phyloP scores from a whole-genome alignment of 2,329 filamentous ascomycete species.

The Daldinia sp. region DNA sequence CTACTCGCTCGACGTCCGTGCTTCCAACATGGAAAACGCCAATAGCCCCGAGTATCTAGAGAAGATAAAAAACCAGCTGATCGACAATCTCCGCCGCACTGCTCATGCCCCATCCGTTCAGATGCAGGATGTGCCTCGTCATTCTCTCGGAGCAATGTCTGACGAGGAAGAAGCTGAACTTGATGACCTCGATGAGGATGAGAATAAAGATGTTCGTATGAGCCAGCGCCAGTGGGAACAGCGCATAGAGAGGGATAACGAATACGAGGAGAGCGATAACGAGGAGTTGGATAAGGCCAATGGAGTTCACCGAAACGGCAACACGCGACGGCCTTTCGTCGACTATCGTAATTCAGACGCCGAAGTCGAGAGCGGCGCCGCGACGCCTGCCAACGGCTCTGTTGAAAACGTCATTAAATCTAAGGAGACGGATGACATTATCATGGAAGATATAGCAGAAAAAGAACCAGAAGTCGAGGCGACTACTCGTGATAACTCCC shows the following conservation, averaged over 20 bases:
- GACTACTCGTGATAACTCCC: conserved; percentile 53
- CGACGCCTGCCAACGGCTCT: conserved; percentile 54
- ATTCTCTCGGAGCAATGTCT: conserved; percentile 71
- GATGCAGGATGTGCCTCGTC: conserved; percentile 80
- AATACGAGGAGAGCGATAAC: conserved; percentile 89
- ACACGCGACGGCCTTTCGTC: conserved; percentile 62
- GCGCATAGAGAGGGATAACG: conserved; percentile 78
- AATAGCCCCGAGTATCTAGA: conserved; percentile 86
- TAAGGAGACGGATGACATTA: conserved; percentile 57
- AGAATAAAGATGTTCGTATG: conserved; percentile 84
- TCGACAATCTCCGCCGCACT: conserved; percentile 89
- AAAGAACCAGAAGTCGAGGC: conserved; percentile 40
- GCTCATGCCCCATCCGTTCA: conserved; percentile 90
- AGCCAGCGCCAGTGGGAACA: conserved; percentile 88
- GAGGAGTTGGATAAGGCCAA: conserved; percentile 82
- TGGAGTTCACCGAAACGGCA: conserved; percentile 71
- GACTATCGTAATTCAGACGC: conserved; percentile 62
- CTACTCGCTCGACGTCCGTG: conserved; percentile 88
- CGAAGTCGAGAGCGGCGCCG: conserved; percentile 58
- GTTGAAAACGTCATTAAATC: conserved; percentile 54
- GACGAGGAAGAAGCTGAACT: conserved; percentile 75
- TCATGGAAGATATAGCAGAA: conserved; percentile 51
- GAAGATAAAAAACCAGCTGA: conserved; percentile 82
- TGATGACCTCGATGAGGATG: conserved; percentile 82
- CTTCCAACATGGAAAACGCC: conserved; percentile 91